Evolutionary conservation across 2,329 filamentous ascomycete species (phyloP), one percentile per base, ranked within the genome.

Genomic region (Diaporthe batatas): DNA sequence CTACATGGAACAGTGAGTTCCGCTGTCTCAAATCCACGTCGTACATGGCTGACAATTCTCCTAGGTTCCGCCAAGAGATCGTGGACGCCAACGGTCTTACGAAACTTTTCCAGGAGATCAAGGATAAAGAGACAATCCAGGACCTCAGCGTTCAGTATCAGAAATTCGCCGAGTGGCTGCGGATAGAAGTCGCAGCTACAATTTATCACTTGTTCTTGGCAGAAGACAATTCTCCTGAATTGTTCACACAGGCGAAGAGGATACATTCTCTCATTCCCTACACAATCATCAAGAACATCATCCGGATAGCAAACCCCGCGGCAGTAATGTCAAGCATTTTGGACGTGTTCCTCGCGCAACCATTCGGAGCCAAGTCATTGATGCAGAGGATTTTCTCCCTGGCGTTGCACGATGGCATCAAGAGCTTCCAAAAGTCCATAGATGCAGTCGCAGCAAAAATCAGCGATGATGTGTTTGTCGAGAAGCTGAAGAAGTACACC

Each of bases 81-180:
- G 86, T 91, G n/a, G 89, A 91, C 78, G 84, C 84, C 73, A 94
- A 98, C 81, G 96, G 96, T 11, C 88, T 99, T 53, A 97, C 96
- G 0, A 96, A 93, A 81, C 88, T 99, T 0, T 98, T 99, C 83
- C 89, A 93, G 72, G 96, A 98, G 81, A 97, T 99, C 82, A 93
- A 93, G 78, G 92, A 95, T 71, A 98, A 98, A 84, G 88, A 94
- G 73, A 94, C 90, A 5, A 96, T 99, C 69, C 89, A 91, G 75
- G 94, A 98, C 77, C 88, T 99, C 69, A 97, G 94, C 79, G 92
- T 97, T 14, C 95, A 98, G 81, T 98, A 98, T 82, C 94, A 96
- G 79, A 99, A 98, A 81, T 98, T 99, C 80, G 96, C 96, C 23
- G 96, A 99, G 82, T 99, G 96, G 96, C 86, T 98, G 67, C 92